Evolutionary conservation across 2,329 filamentous ascomycete species (phyloP).

Genomic region (Hypoxylon rubiginosum): DNA sequence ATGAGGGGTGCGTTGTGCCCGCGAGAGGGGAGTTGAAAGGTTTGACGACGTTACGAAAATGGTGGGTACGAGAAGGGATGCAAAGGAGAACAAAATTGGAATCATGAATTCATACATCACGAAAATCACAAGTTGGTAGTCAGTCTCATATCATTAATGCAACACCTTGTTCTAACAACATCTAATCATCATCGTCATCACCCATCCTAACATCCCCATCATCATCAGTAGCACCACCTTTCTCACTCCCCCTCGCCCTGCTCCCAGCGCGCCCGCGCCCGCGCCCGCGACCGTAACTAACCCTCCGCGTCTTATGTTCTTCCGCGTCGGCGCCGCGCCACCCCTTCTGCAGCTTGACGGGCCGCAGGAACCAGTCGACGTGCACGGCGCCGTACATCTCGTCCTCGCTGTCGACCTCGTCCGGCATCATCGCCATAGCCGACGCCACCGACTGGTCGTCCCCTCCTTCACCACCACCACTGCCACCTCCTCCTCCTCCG

Average conservation of each 20-base stretch:
- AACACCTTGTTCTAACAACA: conserved; percentile 14
- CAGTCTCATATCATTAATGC: conserved; percentile 11
- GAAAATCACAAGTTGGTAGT: neutral
- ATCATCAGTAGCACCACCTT: conserved; percentile 9
- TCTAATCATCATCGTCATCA: conserved; percentile 1
- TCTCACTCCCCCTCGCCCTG: conserved; percentile 2
- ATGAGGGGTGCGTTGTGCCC: neutral
- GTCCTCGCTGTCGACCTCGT: conserved; percentile 59
- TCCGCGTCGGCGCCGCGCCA: conserved; percentile 60
- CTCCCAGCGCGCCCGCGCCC: neutral
- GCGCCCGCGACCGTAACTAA: conserved; percentile 1
- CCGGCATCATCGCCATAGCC: conserved; percentile 53
- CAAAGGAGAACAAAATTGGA: neutral
- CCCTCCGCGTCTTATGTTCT: conserved; percentile 33
- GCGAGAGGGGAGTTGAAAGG: neutral
- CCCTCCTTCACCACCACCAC: too few relatives aligned
- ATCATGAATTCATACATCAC: neutral
- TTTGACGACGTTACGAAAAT: neutral
- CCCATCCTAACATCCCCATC: conserved; percentile 22
- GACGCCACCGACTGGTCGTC: conserved; percentile 13
- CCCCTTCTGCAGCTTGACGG: conserved; percentile 63
- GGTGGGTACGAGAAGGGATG: neutral
- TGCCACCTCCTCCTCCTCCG: conserved; percentile 45
- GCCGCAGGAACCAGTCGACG: conserved; percentile 75
- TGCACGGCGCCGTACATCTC: conserved; percentile 75